These are phyloP conservation scores for Exserohilum rostratum DNA, from an alignment of 2,329 filamentous ascomycete genomes.

Conservation along the genomic window DNA sequence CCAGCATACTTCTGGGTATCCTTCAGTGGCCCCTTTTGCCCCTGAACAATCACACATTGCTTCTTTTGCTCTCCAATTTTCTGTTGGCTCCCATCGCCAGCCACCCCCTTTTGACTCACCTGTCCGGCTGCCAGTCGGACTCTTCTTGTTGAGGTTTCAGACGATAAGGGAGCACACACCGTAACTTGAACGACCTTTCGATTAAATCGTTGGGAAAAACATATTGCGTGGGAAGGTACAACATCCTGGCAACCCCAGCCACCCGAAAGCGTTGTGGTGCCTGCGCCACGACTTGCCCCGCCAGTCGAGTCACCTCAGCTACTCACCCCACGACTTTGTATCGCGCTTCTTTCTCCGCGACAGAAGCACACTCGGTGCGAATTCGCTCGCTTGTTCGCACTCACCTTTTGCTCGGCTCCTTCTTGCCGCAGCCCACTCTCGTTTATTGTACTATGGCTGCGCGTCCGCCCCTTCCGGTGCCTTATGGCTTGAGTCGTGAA, in stretches of 20 bases:
- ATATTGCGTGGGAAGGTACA: no score
- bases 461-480: constrained; percentile 11
- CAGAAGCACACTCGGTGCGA: no score
- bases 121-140: background rate
- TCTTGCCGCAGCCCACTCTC: constrained; percentile 27
- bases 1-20: background rate
- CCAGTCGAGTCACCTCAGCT: no score
- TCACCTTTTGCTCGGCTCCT: background rate
- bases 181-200: no score
- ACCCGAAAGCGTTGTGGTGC: no score
- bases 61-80: background rate
- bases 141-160: no score
- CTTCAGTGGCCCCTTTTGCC: background rate
- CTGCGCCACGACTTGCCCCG: no score
- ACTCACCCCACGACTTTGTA: no score
- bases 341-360: no score
- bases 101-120: background rate
- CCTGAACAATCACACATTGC: background rate
- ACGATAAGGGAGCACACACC: no score
- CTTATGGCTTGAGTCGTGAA: constrained; percentile 14
- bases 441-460: constrained; percentile 1
- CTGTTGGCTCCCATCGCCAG: background rate
- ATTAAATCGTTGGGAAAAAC: no score
- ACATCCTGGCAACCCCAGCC: no score
- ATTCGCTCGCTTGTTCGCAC: background rate